These are phyloP conservation scores for Talaromyces sp. DNA, from an alignment of 2,329 filamentous ascomycete genomes.

Conservation along the genomic window DNA sequence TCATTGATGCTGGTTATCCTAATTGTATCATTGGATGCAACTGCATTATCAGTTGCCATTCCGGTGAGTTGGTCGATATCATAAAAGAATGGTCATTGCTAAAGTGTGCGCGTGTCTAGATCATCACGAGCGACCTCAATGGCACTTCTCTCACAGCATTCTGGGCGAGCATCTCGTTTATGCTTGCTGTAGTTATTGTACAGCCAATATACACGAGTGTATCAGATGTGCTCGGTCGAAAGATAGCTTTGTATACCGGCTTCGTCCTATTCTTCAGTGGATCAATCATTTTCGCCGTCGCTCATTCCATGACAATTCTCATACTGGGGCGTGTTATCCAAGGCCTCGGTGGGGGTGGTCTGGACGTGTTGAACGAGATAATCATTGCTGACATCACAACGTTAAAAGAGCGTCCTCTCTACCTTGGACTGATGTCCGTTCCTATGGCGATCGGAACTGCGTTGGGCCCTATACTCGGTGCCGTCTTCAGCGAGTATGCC, in stretches of 20 bases:
- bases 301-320: slow-evolving; percentile 44
- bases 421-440: slow-evolving; percentile 25
- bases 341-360: slow-evolving; percentile 49
- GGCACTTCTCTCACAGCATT: slow-evolving; percentile 61
- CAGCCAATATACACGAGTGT: slow-evolving; percentile 52
- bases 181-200: slow-evolving; percentile 57
- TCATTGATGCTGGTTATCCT: slow-evolving; percentile 32
- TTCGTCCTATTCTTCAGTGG: slow-evolving; percentile 51
- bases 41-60: slow-evolving; percentile 7
- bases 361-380: slow-evolving; percentile 42
- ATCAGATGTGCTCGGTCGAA: slow-evolving; percentile 52
- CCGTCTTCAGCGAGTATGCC: slow-evolving; percentile 23
- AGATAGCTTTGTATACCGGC: slow-evolving; percentile 39
- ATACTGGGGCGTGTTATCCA: slow-evolving; percentile 55
- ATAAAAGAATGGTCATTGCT: not conserved
- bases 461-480: slow-evolving; percentile 45
- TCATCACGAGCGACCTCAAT: slow-evolving; percentile 49
- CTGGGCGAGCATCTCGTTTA: slow-evolving; percentile 67
- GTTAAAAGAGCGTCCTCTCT: slow-evolving; percentile 33
- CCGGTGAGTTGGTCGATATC: not conserved
- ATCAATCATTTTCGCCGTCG: slow-evolving; percentile 51
- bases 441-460: slow-evolving; percentile 40
- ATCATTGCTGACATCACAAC: slow-evolving; percentile 47
- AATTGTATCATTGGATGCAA: slow-evolving; percentile 10
- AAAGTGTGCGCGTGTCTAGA: slow-evolving; percentile 24